Conservation (phyloP, 805 yeast species). For the Cyberlindnera saturnus region DNA sequence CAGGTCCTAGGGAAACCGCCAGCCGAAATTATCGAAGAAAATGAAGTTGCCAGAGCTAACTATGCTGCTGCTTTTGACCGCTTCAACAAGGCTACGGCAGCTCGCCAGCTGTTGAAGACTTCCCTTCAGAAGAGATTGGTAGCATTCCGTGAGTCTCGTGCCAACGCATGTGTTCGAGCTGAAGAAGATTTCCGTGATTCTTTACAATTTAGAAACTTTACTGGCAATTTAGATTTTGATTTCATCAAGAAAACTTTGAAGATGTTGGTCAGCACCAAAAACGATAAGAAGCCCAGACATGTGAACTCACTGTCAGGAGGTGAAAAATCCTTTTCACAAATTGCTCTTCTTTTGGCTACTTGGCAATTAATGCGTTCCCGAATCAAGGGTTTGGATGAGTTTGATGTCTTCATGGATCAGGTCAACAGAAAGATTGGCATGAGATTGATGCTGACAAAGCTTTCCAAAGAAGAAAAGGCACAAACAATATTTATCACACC, state of each 20-base stretch:
- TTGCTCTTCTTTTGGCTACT: slow-evolving; percentile 78
- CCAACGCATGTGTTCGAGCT: slow-evolving; percentile 40
- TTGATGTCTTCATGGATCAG: slow-evolving; percentile 96
- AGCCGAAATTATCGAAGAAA: slow-evolving; percentile 47
- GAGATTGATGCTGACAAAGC: slow-evolving; percentile 61
- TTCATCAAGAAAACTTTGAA: slow-evolving; percentile 43
- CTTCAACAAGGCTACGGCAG: slow-evolving; percentile 29
- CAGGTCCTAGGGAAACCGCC: slow-evolving; percentile 46
- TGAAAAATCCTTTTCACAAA: slow-evolving; percentile 90
- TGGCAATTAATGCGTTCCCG: slow-evolving; percentile 92
- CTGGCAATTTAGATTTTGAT: slow-evolving; percentile 66
- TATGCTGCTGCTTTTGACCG: slow-evolving; percentile 37
- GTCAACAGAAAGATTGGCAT: slow-evolving; percentile 80
- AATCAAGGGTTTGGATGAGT: slow-evolving; percentile 89
- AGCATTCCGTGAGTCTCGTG: slow-evolving; percentile 34
- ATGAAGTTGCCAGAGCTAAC: slow-evolving; percentile 36
- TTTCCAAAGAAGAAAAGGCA: slow-evolving; percentile 55
- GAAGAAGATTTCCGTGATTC: slow-evolving; percentile 54
- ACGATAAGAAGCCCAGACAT: slow-evolving; percentile 52
- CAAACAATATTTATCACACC: slow-evolving; percentile 95
- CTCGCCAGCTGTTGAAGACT: slow-evolving; percentile 26
- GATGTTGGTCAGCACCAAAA: slow-evolving; percentile 57
- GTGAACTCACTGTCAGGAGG: slow-evolving; percentile 93
- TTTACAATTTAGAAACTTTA: slow-evolving; percentile 60
- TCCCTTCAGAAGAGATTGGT: slow-evolving; percentile 39